Evolutionary conservation across 2,329 filamentous ascomycete species (phyloP).

Genomic region (Cryphonectria radicalis): DNA sequence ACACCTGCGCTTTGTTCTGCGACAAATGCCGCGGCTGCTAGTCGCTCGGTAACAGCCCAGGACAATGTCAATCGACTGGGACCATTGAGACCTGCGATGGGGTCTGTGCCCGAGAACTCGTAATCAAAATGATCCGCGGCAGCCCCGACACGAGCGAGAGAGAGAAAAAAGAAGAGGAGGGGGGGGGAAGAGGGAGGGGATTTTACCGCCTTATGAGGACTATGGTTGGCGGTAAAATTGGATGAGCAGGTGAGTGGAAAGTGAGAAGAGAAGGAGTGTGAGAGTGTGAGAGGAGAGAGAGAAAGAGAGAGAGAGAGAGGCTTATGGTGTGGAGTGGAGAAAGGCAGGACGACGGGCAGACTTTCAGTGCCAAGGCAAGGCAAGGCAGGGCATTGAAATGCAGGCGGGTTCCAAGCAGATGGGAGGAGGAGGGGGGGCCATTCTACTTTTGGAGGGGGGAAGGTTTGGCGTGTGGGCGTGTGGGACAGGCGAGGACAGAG

Average conservation of each 20-base stretch:
- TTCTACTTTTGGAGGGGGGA: not conserved
- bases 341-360: conserved; percentile 1
- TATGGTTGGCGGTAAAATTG: not conserved
- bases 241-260: not conserved
- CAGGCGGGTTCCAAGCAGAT: conserved; percentile 8
- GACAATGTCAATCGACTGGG: conserved; percentile 7
- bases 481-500: not conserved
- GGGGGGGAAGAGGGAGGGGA: too few relatives aligned
- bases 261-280: not conserved
- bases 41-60: conserved; percentile 20
- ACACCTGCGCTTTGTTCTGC: conserved; percentile 5
- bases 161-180: not conserved
- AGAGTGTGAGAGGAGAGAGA: not conserved
- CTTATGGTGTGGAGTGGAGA: conserved; percentile 12
- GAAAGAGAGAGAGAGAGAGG: conserved; percentile 3
- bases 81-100: conserved; percentile 12
- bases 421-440: not conserved
- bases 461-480: not conserved
- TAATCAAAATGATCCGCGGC: not conserved
- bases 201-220: not conserved
- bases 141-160: not conserved
- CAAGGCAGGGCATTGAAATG: conserved; percentile 2
- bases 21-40: conserved; percentile 22
- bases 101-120: conserved; percentile 2
- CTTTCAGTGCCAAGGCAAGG: conserved; percentile 7